A percentile compares a stretch with the other conserved stretches of the same genome.
phyloP scores from a whole-genome alignment of 345 rosid genomes.

The Physaria fendleri region DNA sequence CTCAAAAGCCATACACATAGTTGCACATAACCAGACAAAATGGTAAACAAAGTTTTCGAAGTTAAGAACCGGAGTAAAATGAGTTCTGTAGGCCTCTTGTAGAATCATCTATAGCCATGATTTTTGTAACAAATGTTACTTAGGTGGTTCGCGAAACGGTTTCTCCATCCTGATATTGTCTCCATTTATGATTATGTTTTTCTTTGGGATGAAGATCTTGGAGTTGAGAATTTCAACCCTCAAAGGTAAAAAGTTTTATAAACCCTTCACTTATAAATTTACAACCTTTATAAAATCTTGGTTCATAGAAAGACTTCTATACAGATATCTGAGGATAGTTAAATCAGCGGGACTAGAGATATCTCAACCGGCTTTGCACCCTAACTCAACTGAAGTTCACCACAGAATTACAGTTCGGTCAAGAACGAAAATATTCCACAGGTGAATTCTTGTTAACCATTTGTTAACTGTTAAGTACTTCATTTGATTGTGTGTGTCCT shows the following conservation, averaged over 20 bases:
- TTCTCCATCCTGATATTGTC: conserved; percentile 88
- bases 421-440: conserved; percentile 61
- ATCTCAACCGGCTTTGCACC: conserved; percentile 98
- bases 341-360: conserved; percentile 81
- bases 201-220: conserved; percentile 98
- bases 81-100: no score
- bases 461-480: no score
- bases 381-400: conserved; percentile 90
- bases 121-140: neutral
- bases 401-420: conserved; percentile 91
- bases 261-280: neutral
- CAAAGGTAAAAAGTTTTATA: conserved; percentile 37
- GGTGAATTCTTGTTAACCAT: conserved; percentile 36
- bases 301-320: conserved; percentile 6
- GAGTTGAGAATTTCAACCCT: conserved; percentile 77
- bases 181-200: conserved; percentile 79
- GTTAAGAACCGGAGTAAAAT: no score
- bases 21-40: conserved; percentile 92
- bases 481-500: neutral
- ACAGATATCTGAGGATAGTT: conserved; percentile 72
- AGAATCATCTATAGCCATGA: neutral
- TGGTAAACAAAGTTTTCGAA: conserved; percentile 37
- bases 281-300: neutral
- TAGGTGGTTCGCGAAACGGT: conserved; percentile 99
- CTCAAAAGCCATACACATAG: conserved; percentile 67